Conservation (phyloP, 1,284 basidiomycete species). For the Cystobasidium sp. region DNA sequence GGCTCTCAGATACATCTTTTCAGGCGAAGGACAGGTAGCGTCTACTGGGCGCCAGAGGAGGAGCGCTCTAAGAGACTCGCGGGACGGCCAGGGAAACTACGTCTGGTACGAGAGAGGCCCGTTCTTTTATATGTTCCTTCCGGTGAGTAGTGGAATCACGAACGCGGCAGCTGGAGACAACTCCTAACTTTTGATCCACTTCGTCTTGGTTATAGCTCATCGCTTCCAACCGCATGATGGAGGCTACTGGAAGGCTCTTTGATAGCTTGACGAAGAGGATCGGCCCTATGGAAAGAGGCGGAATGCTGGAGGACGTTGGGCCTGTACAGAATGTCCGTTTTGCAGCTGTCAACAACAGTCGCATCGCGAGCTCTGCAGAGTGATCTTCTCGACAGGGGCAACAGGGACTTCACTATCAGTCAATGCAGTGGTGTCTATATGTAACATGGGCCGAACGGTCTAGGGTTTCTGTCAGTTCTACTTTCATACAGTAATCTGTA, state of each 20-base stretch:
- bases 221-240: constrained; percentile 34
- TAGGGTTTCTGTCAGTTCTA: no score
- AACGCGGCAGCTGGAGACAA: no score
- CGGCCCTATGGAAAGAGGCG: constrained; percentile 28
- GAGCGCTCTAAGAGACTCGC: neutral
- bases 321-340: neutral
- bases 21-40: constrained; percentile 24
- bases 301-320: constrained; percentile 22
- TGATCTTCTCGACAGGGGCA: no score
- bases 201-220: constrained; percentile 26
- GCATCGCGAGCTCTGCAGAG: neutral
- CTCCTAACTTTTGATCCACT: no score
- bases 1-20: constrained; percentile 36
- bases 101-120: constrained; percentile 40
- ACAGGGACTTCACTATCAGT: no score
- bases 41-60: neutral
- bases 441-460: no score
- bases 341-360: neutral
- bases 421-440: no score
- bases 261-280: constrained; percentile 32
- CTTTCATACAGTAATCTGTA: no score
- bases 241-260: constrained; percentile 40
- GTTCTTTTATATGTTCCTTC: constrained; percentile 43
- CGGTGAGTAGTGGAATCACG: neutral
- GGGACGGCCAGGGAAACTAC: neutral